Percentiles rank a stretch among this genome's conserved stretches.
Conservation (phyloP, 2,329 filamentous ascomycete genomes). For the Stemphylium vesicarium region DNA sequence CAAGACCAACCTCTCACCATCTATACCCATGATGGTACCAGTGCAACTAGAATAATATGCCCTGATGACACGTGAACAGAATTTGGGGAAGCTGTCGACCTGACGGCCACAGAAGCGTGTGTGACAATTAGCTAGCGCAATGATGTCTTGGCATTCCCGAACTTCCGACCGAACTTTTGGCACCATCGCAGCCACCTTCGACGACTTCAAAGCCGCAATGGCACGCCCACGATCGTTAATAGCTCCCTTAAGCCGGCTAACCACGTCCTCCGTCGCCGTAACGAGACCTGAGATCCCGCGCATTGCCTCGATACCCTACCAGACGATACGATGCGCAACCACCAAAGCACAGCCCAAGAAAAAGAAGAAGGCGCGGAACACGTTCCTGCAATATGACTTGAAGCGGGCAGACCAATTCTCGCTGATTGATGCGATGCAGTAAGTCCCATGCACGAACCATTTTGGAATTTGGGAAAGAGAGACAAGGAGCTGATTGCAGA, state of each 20-base stretch:
- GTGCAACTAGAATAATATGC: no score
- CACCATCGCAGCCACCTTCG: conserved; percentile 11
- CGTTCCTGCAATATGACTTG: conserved; percentile 69
- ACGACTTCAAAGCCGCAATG: conserved; percentile 33
- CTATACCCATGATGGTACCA: no score
- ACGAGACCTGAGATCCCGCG: conserved; percentile 29
- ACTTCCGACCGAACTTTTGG: conserved; percentile 36
- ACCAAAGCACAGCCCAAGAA: conserved; percentile 53
- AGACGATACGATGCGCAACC: conserved; percentile 50
- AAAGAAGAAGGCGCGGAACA: conserved; percentile 67
- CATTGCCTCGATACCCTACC: conserved; percentile 37
- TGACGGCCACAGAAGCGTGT: background rate
- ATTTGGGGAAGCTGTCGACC: background rate
- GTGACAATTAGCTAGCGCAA: background rate
- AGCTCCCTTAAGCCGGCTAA: conserved; percentile 42
- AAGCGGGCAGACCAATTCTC: conserved; percentile 75
- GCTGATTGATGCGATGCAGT: conserved; percentile 93
- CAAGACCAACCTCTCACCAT: no score
- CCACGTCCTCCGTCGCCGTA: conserved; percentile 26
- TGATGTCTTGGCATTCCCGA: conserved; percentile 32
- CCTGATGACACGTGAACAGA: background rate
- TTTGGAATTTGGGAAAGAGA: background rate
- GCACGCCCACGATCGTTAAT: conserved; percentile 43
- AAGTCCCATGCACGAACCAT: conserved; percentile 34
- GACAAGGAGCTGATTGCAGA: background rate